Base-by-base conservation (phyloP, 495 filamentous ascomycete species). In the Aspergillus asperescens region DNA sequence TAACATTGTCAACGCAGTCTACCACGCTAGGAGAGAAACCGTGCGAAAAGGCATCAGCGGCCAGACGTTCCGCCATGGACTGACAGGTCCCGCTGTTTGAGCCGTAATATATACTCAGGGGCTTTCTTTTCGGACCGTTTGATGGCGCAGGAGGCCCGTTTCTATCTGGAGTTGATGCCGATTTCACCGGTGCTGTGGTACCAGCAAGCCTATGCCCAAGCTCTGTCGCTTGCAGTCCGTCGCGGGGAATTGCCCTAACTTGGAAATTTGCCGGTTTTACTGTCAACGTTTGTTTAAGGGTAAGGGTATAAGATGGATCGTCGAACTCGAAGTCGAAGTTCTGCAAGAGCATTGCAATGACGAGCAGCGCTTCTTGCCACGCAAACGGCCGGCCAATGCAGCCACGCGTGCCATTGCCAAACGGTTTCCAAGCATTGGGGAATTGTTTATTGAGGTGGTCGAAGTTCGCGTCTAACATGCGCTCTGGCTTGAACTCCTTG, bases 221-320 rank as follows among this genome's bases (percentile, higher is more conserved):
- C 5, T n/a, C n/a, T n/a, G 76, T 68, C 0, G 77, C 80, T 2
- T 81, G 72, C 25, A 84, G 59, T 0, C 81, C 79, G 22, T 81
- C 63, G 7, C 87, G 73, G 0, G 87, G 65, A 1, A 65, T 75
- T 7, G 85, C 87, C 20, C 74, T 80, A 72, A 93, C 88, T 42
- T 75, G 76, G 63, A 90, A 85, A 39, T 78, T 81, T 48, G 84
- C 81, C 0, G 88, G 88, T 63, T 91, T 93, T 63, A 87, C 78
- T 0, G 87, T 90, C 8, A 90, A 70, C 0, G 85, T 88, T 62
- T 86, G 78, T 62, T 85, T 86, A 57, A 87, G 67, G 51, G 74
- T 73, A 7, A 86, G 56, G 31, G 70, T 61, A 54, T 87, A 87
- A 22, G 55, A 64, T 3, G 75, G 72, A 57, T 86, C 77, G 15